phyloP scores from a whole-genome alignment of 306 rosid species.

The Crotalaria pallida region DNA sequence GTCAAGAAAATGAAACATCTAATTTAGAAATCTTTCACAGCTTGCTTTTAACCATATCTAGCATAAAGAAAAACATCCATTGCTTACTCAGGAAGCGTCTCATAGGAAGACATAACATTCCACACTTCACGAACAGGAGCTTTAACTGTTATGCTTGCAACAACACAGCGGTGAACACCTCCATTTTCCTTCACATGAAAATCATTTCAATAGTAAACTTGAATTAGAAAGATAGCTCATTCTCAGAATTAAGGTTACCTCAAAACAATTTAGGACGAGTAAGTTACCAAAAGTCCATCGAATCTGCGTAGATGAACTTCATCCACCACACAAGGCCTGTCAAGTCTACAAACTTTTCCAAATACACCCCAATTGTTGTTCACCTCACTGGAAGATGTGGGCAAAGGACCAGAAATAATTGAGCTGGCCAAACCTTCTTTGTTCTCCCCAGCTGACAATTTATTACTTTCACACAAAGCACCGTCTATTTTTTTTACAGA shows the following conservation, averaged over 20 bases:
- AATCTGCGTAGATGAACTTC: constrained; percentile 98
- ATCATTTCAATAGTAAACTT: constrained; percentile 18
- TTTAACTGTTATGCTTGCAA: constrained; percentile 94
- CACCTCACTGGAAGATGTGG: constrained; percentile 41
- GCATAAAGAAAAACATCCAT: constrained; percentile 7
- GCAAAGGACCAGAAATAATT: constrained; percentile 34
- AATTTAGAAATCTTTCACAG: not conserved
- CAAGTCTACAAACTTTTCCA: constrained; percentile 80
- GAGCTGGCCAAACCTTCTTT: constrained; percentile 45
- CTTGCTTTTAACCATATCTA: not conserved
- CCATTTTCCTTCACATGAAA: constrained; percentile 87
- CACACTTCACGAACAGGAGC: constrained; percentile 92
- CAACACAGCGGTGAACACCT: constrained; percentile 94
- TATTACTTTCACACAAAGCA: constrained; percentile 37
- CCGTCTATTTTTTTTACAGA: constrained; percentile 6
- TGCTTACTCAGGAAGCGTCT: constrained; percentile 94
- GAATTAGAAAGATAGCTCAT: constrained; percentile 4
- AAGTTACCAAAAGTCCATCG: constrained; percentile 87
- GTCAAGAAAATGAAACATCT: constrained; percentile 15
- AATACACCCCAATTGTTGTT: constrained; percentile 64
- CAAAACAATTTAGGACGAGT: constrained; percentile 15
- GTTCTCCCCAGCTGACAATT: constrained; percentile 34
- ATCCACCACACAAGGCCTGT: constrained; percentile 79
- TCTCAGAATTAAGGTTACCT: constrained; percentile 12
- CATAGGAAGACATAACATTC: constrained; percentile 77